Conservation (phyloP, 345 rosid species). For the Dipteronia sinensis region DNA sequence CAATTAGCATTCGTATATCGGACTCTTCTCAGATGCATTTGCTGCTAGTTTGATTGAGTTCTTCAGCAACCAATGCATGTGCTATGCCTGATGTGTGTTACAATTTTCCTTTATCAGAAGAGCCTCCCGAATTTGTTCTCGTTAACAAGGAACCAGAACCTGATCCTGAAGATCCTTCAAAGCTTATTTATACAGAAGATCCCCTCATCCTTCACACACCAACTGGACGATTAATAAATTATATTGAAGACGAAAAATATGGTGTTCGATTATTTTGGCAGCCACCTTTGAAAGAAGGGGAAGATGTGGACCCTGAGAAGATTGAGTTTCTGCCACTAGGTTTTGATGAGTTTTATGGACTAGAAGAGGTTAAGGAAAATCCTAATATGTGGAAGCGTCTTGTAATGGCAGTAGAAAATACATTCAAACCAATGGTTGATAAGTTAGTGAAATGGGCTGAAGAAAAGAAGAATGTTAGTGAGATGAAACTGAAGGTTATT, state of each 20-base stretch:
- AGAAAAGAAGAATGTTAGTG: conserved; percentile 67
- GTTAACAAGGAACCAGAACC: conserved; percentile 85
- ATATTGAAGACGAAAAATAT: conserved; percentile 78
- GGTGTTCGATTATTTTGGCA: conserved; percentile 90
- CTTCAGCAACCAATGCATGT: conserved; percentile 6
- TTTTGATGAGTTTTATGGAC: conserved; percentile 84
- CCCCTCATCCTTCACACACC: conserved; percentile 82
- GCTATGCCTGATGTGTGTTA: conserved; percentile 11
- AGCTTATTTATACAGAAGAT: conserved; percentile 67
- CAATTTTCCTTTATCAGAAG: conserved; percentile 53
- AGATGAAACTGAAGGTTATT: conserved; percentile 57
- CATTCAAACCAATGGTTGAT: conserved; percentile 47
- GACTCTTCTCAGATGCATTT: neutral
- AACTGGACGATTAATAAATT: conserved; percentile 81
- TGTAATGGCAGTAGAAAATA: conserved; percentile 51
- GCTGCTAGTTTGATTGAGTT: conserved; percentile 6
- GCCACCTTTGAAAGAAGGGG: conserved; percentile 74
- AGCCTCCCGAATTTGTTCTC: conserved; percentile 74
- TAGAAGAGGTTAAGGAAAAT: conserved; percentile 44
- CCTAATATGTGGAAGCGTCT: conserved; percentile 48
- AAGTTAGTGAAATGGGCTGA: conserved; percentile 78
- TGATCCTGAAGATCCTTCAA: conserved; percentile 84
- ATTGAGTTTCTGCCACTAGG: conserved; percentile 84
- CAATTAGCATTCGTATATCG: neutral
- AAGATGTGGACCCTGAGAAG: conserved; percentile 65